Evolutionary conservation across 495 filamentous ascomycete species (phyloP).

Genomic region (Trypethelium eluteriae): DNA sequence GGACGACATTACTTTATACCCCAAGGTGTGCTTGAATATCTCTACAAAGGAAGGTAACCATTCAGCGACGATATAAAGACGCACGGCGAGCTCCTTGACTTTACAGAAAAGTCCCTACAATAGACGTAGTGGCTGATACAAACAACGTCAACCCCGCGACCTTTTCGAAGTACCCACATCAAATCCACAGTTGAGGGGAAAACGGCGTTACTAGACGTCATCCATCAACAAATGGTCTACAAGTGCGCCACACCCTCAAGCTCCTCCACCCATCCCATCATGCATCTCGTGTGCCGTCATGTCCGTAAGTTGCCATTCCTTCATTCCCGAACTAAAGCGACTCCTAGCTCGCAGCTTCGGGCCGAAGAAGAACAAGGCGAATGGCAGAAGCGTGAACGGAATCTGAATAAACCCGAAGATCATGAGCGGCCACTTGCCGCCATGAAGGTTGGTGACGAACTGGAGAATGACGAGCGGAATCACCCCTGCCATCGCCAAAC

Average conservation of each 20-base stretch:
- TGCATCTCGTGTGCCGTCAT: neutral
- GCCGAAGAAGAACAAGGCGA: conserved; percentile 27
- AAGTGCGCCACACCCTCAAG: neutral
- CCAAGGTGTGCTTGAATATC: too few relatives aligned
- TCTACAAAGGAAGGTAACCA: too few relatives aligned
- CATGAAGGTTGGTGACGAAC: conserved; percentile 23
- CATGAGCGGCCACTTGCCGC: conserved; percentile 26
- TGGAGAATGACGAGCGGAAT: conserved; percentile 26
- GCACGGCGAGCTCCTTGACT: too few relatives aligned
- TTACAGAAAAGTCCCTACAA: too few relatives aligned
- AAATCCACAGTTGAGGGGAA: too few relatives aligned
- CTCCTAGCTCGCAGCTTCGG: conserved; percentile 18
- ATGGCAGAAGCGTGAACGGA: conserved; percentile 23
- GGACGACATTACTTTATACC: too few relatives aligned
- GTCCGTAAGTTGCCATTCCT: neutral
- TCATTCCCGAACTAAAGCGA: neutral
- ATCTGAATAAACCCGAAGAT: conserved; percentile 32
- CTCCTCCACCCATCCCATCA: too few relatives aligned
- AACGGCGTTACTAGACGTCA: neutral
- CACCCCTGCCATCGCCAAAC: conserved; percentile 24
- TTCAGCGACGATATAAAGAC: too few relatives aligned
- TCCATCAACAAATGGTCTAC: neutral
- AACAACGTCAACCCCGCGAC: too few relatives aligned
- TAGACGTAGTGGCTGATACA: too few relatives aligned
- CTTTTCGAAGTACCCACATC: too few relatives aligned